Evolutionary conservation across 148 eudicot genomes (phyloP).

Genomic region (Talinum fruticosum): DNA sequence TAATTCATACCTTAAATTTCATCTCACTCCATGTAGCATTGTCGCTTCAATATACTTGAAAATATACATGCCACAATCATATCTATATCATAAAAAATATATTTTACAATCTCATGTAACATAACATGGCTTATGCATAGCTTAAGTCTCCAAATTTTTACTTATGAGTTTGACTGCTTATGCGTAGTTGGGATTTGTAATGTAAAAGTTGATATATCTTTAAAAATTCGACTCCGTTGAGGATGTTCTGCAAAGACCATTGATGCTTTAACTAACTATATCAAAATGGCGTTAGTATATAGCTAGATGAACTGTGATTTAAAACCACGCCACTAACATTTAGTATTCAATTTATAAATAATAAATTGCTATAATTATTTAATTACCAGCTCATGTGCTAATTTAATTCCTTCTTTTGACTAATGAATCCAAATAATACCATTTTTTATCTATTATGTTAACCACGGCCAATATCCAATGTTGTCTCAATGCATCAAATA

Average conservation of each 20-base stretch:
- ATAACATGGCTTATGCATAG: neutral
- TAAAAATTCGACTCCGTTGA: neutral
- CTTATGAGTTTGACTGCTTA: neutral
- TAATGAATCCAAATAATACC: neutral
- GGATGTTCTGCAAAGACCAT: neutral
- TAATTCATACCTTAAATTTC: too few species aligned
- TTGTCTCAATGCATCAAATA: neutral
- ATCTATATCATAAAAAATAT: too few species aligned
- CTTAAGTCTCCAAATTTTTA: too few species aligned
- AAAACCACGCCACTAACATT: too few species aligned
- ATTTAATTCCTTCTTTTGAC: neutral
- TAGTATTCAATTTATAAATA: too few species aligned
- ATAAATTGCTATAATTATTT: too few species aligned
- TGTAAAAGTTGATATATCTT: neutral
- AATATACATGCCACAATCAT: too few species aligned
- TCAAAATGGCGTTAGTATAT: neutral
- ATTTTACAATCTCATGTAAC: neutral
- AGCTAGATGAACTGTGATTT: too few species aligned
- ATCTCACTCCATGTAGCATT: neutral
- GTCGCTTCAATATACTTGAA: neutral
- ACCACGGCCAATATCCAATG: neutral
- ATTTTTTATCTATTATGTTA: neutral
- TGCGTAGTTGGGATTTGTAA: too few species aligned
- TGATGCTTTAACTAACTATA: neutral
- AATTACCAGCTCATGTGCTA: neutral